Conservation (phyloP, 75 land plant genomes). For the Adiantum capillusveneris region DNA sequence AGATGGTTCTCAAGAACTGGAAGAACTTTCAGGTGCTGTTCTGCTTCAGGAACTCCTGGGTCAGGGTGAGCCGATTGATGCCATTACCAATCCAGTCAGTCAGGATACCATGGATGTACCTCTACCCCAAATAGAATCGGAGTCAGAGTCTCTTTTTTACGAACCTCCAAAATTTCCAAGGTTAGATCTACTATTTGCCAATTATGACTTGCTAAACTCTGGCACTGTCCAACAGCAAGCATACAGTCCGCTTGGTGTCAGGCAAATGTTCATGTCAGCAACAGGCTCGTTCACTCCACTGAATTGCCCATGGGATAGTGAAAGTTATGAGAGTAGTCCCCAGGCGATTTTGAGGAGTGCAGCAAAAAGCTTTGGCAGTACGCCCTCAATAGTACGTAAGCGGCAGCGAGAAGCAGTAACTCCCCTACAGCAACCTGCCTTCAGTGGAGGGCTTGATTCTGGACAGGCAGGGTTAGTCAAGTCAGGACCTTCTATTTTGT, state of each 20-base stretch:
- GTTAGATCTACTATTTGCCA: constrained; percentile 75
- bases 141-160: constrained; percentile 52
- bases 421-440: constrained; percentile 33
- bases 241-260: constrained; percentile 89
- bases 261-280: constrained; percentile 76
- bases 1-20: too few relatives aligned
- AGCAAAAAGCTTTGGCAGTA: constrained; percentile 58
- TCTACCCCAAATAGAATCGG: constrained; percentile 9
- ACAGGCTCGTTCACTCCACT: constrained; percentile 47
- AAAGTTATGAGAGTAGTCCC: constrained; percentile 50
- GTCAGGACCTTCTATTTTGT: neutral
- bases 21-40: too few relatives aligned
- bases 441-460: constrained; percentile 1
- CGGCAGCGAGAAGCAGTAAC: constrained; percentile 56
- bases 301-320: constrained; percentile 43
- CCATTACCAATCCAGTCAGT: neutral
- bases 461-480: too few relatives aligned
- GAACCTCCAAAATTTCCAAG: constrained; percentile 87
- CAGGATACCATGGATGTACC: neutral
- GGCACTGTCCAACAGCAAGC: constrained; percentile 55
- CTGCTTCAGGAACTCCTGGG: too few relatives aligned
- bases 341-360: constrained; percentile 61
- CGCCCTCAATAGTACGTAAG: constrained; percentile 89
- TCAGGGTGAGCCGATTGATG: too few relatives aligned
- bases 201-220: constrained; percentile 76